Base-by-base conservation (phyloP, 345 rosid species). In the Fremontodendron californicum region DNA sequence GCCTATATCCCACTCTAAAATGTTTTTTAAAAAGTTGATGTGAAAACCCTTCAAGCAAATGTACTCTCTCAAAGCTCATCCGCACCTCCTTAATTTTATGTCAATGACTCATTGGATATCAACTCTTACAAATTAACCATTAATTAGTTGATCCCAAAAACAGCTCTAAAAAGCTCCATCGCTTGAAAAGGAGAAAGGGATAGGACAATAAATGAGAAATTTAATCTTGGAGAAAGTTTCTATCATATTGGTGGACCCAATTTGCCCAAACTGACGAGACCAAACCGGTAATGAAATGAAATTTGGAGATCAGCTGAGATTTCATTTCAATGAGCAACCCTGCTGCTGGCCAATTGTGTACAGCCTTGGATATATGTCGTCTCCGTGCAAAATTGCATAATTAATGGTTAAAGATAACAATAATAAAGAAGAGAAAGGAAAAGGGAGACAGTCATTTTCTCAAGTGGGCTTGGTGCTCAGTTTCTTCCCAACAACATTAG, bases 401-500 rank as follows among this genome's bases (percentile, higher is more conserved):
- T 2, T 18, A 5, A 16, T 3, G 21, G 8, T 5, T 51, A 51
- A 16, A 51, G 21, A 16, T 51, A 5, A 46, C 16, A 51, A 51
- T 51, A 51, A 51, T 16, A 0, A 51, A 19, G 23, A 51, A 51
- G 19, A 27, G 18, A 58, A 12, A 15, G 35, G 9, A 60, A 12
- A 29, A 27, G 65, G 65, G 65, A 1, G 3, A 29, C 16, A 13
- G 65, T 29, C 88, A 62, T 84, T 86, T 79, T 88, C 86, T 37
- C 55, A 60, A 66, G 51, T 61, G 77, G 81, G 62, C 74, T 16
- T 0, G 9, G 73, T 86, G 89, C 58, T 79, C 57, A 71, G 78
- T 73, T 86, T 75, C 77, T 78, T 78, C 80, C 85, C 58, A 66
- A 76, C 89, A 82, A 39, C 86, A 74, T 79, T 80, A 72, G 85